These are phyloP conservation scores for Russula abietina DNA, from an alignment of 768 basidiomycete species.

Conservation along the genomic window DNA sequence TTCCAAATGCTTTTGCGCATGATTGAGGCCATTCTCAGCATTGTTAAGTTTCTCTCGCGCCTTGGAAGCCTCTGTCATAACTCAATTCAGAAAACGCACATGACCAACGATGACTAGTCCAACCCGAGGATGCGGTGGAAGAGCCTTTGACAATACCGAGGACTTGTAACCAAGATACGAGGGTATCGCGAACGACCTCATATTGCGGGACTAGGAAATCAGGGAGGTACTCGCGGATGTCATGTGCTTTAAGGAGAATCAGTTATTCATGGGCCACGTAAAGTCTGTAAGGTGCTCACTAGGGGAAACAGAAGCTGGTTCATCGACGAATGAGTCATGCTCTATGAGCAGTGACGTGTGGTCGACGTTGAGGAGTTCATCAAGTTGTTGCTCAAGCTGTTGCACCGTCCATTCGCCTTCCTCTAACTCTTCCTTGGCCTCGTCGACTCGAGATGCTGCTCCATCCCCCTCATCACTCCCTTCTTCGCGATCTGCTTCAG, in stretches of 20 bases:
- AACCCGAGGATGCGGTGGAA: slow-evolving; percentile 41
- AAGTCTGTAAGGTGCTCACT: slow-evolving; percentile 41
- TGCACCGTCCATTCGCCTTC: slow-evolving; percentile 57
- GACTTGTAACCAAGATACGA: slow-evolving; percentile 57
- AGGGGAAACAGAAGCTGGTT: slow-evolving; percentile 34
- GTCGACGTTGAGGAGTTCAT: slow-evolving; percentile 54
- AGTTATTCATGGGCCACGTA: not conserved
- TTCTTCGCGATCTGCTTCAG: slow-evolving; percentile 52
- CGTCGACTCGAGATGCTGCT: slow-evolving; percentile 16
- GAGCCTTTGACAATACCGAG: slow-evolving; percentile 51
- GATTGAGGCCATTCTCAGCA: slow-evolving; percentile 55
- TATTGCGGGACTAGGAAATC: slow-evolving; percentile 71
- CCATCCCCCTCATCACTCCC: slow-evolving; percentile 33
- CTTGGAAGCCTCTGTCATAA: slow-evolving; percentile 46
- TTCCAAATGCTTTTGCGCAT: slow-evolving; percentile 46
- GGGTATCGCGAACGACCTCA: slow-evolving; percentile 53
- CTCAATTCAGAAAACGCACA: not conserved
- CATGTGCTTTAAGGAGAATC: slow-evolving; percentile 57
- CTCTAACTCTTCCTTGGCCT: slow-evolving; percentile 37
- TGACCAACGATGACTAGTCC: not conserved
- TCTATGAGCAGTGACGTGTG: slow-evolving; percentile 69
- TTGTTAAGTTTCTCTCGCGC: slow-evolving; percentile 58
- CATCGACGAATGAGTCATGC: slow-evolving; percentile 63
- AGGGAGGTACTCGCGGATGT: slow-evolving; percentile 77
- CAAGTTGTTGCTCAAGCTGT: slow-evolving; percentile 53